Conservation (phyloP, 1,284 basidiomycete genomes). For the Fistulinella cinereoalba region DNA sequence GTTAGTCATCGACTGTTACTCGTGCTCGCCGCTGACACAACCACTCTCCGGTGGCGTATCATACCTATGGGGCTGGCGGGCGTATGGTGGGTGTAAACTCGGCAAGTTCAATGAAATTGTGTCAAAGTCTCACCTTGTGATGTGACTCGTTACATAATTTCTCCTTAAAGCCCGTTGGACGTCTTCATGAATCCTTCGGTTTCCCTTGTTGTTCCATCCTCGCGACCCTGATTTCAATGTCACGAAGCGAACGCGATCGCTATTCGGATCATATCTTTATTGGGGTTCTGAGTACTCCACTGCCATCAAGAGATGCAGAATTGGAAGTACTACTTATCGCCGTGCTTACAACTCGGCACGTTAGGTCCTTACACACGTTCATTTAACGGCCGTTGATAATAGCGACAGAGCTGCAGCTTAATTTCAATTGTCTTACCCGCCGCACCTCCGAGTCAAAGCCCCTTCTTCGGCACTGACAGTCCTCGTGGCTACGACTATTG, state of each 20-base stretch:
- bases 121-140: neutral
- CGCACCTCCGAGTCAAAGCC: conserved; percentile 8
- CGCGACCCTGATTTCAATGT: conserved; percentile 14
- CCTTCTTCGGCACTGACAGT: neutral
- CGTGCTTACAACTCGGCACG: too few species aligned
- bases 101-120: neutral
- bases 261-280: conserved; percentile 15
- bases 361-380: conserved; percentile 29
- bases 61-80: too few species aligned
- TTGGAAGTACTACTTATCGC: conserved; percentile 12
- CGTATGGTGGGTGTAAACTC: too few species aligned
- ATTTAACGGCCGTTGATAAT: conserved; percentile 25
- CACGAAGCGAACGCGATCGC: neutral
- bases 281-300: too few species aligned
- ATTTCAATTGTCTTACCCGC: conserved; percentile 12
- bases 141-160: neutral
- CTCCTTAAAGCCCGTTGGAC: too few species aligned
- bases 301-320: too few species aligned
- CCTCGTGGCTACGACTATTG: conserved; percentile 7
- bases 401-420: conserved; percentile 1
- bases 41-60: too few species aligned
- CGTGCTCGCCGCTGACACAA: too few species aligned
- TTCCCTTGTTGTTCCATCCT: neutral
- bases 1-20: too few species aligned
- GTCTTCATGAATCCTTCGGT: neutral